Percentiles rank a stretch among this genome's conserved stretches.
phyloP scores from a whole-genome alignment of 2,329 filamentous ascomycete genomes.

The Verruconis gallopava region DNA sequence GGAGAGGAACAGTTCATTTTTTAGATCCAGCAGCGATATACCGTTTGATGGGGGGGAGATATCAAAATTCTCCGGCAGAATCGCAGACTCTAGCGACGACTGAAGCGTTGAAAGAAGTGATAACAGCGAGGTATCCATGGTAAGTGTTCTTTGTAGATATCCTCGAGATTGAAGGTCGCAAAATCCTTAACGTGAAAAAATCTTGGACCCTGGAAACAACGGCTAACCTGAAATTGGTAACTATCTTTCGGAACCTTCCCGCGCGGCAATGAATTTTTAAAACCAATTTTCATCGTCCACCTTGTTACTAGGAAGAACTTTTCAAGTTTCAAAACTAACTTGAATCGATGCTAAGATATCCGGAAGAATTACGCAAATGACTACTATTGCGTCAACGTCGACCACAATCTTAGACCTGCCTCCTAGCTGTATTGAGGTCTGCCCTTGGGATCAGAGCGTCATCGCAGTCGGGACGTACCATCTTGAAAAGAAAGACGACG shows the following conservation, averaged over 20 bases:
- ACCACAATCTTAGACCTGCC: constrained; percentile 50
- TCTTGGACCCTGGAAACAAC: neutral
- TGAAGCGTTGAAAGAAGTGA: constrained; percentile 32
- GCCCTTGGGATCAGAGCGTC: constrained; percentile 45
- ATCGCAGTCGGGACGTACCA: constrained; percentile 80
- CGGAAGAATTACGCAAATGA: too few species aligned
- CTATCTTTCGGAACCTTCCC: too few species aligned
- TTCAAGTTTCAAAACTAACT: too few species aligned
- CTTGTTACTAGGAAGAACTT: too few species aligned
- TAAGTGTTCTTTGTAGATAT: neutral
- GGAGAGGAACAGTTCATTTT: constrained; percentile 92
- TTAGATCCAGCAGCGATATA: constrained; percentile 87
- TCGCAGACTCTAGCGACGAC: constrained; percentile 52
- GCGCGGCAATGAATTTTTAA: too few species aligned
- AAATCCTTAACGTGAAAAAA: neutral
- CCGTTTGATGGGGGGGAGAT: constrained; percentile 69
- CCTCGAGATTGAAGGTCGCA: neutral
- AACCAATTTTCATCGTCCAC: too few species aligned
- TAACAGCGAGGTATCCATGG: constrained; percentile 23
- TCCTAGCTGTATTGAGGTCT: constrained; percentile 69
- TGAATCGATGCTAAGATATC: too few species aligned
- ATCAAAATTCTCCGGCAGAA: constrained; percentile 41
- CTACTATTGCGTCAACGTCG: constrained; percentile 28
- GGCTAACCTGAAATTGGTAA: too few species aligned
- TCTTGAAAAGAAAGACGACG: constrained; percentile 41